phyloP scores from a whole-genome alignment of 1,284 basidiomycete species.

The Rhodotorula sp. region DNA sequence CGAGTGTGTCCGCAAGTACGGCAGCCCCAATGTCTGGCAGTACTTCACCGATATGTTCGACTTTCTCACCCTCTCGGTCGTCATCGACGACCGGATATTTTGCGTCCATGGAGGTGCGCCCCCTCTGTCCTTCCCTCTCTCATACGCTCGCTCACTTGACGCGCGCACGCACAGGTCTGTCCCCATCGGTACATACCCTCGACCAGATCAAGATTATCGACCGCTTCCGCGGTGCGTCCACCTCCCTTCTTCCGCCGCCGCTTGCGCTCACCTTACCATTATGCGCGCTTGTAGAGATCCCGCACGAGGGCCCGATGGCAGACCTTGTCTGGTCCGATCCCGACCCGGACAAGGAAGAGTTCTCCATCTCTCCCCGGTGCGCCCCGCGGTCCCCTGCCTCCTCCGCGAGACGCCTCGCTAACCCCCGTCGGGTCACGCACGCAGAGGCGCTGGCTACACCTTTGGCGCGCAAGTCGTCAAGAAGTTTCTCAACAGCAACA shows the following conservation, averaged over 20 bases:
- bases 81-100: slow-evolving; percentile 99
- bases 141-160: not conserved
- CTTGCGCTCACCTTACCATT: not conserved
- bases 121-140: too few relatives aligned
- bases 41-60: slow-evolving; percentile 99
- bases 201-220: slow-evolving; percentile 99
- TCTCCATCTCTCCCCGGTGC: slow-evolving; percentile 94
- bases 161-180: slow-evolving; percentile 64
- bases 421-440: slow-evolving; percentile 20
- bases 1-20: slow-evolving; percentile 97
- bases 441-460: slow-evolving; percentile 95
- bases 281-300: slow-evolving; percentile 77
- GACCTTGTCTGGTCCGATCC: slow-evolving; percentile 99
- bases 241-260: not conserved
- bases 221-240: slow-evolving; percentile 82
- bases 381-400: slow-evolving; percentile 42
- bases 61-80: slow-evolving; percentile 93
- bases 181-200: slow-evolving; percentile 96
- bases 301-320: slow-evolving; percentile 99
- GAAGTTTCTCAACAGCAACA: slow-evolving; percentile 92
- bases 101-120: slow-evolving; percentile 91
- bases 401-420: slow-evolving; percentile 16
- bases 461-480: slow-evolving; percentile 98
- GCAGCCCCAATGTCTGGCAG: slow-evolving; percentile 90
- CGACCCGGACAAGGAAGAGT: slow-evolving; percentile 98